Base-by-base conservation (phyloP, 2,329 filamentous ascomycete genomes). In the Grosmannia serpens region DNA sequence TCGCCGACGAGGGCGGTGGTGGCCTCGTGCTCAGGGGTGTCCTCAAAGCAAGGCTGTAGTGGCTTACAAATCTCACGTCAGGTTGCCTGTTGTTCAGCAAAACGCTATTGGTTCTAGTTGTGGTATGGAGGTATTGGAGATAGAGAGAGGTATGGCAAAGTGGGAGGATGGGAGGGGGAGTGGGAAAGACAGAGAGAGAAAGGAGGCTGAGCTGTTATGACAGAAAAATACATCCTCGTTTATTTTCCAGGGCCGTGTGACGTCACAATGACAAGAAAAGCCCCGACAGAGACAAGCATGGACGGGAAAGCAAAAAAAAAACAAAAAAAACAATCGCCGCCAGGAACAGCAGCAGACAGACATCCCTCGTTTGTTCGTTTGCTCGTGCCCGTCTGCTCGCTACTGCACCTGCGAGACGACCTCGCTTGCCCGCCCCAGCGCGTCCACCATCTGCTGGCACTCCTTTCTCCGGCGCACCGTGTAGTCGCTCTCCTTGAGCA, bases 391-490 rank as follows among this genome's bases (percentile, higher is more conserved):
- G 51, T 11, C 29, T 13, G 35, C 35, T 3, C 13, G 35, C 35
- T 78, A 84, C 78, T 84, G 81, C 59, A 86, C 84, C 71, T 86
- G 83, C 74, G 89, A 91, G 70, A 99, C 94, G 75, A 99, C 97
- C 78, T 99, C 94, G 73, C 86, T 94, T 59, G 94, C 94, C 73
- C 88, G 87, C 65, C 81, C 76, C 68, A 99, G 78, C 58, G 89
- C 95, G 74, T 99, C 94, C 56, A 99, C 94, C 94, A 99, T 99
- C 75, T 96, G 91, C 75, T 95, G 91, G 75, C 94, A 99, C 74
- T 99, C 94, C 80, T 99, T 99, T 72, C 94, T 83, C 73, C 94
- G 82, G 67, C 92, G 85, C 68, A 95, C 81, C 4, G 94, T 99
- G 79, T 96, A 97, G 73, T 99, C 94, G 70, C 89, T 95, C 76